phyloP scores from a whole-genome alignment of 202 grass and related monocot species.

The Zoysia matrella region DNA sequence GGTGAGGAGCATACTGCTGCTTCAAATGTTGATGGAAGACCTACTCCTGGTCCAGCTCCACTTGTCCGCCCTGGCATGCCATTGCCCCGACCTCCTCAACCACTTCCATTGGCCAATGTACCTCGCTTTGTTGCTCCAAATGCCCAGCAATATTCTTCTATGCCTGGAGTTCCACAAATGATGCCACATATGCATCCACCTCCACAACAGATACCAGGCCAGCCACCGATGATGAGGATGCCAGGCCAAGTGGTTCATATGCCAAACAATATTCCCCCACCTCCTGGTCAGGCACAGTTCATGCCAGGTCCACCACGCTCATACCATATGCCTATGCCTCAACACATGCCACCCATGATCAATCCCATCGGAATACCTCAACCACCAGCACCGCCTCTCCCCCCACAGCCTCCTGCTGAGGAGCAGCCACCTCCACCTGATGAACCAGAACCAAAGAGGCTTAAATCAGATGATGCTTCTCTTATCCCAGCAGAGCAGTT shows the following conservation, averaged over 20 bases:
- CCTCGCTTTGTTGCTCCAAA: conserved; percentile 56
- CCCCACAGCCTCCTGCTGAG: conserved; percentile 80
- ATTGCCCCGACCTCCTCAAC: conserved; percentile 74
- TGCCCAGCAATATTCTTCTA: conserved; percentile 32
- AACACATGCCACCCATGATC: conserved; percentile 51
- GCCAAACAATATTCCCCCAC: conserved; percentile 63
- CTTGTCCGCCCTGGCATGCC: conserved; percentile 65
- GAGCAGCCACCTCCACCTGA: conserved; percentile 88
- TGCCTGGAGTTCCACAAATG: conserved; percentile 63
- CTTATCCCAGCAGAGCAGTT: conserved; percentile 89
- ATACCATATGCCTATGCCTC: conserved; percentile 57
- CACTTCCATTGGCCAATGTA: conserved; percentile 72
- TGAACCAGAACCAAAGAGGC: conserved; percentile 95
- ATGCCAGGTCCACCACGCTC: conserved; percentile 58
- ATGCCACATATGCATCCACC: conserved; percentile 64
- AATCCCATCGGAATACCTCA: conserved; percentile 59
- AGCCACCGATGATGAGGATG: conserved; percentile 64
- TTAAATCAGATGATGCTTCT: conserved; percentile 76
- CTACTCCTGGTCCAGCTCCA: conserved; percentile 70
- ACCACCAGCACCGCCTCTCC: conserved; percentile 64
- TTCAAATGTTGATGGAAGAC: conserved; percentile 32
- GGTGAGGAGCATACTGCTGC: conserved; percentile 67
- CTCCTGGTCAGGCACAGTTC: conserved; percentile 76
- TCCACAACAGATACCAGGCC: conserved; percentile 58
- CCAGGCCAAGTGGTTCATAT: conserved; percentile 42